Conservation (phyloP, 305 asterid species). For the Solanum hybrid region DNA sequence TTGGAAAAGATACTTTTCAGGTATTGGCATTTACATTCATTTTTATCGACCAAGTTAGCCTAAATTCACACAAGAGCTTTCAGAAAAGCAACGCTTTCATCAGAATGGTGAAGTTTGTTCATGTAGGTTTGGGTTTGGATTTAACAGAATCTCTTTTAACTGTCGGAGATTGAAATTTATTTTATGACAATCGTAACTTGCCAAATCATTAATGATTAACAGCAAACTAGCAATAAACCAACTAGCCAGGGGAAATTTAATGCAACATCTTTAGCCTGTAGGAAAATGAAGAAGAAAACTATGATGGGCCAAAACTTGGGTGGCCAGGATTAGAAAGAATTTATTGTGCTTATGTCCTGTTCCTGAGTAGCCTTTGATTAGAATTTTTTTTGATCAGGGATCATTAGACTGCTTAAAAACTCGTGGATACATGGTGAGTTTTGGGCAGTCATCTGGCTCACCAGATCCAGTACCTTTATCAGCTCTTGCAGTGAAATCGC, state of each 20-base stretch:
- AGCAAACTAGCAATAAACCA: background rate
- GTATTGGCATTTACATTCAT: conserved; percentile 21
- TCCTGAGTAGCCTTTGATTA: background rate
- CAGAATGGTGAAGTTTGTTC: background rate
- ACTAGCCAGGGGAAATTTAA: background rate
- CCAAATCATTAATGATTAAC: background rate
- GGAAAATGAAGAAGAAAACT: background rate
- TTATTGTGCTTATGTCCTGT: background rate
- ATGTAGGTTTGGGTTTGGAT: background rate
- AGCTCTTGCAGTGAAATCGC: conserved; percentile 51
- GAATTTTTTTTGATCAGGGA: conserved; percentile 35
- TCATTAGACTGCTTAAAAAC: conserved; percentile 67
- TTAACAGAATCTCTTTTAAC: background rate
- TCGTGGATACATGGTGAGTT: conserved; percentile 80
- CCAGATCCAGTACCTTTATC: conserved; percentile 62
- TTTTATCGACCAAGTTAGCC: background rate
- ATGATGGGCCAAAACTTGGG: background rate
- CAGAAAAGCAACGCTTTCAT: background rate
- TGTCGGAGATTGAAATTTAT: background rate
- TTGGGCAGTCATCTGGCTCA: conserved; percentile 75
- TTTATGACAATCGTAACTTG: background rate
- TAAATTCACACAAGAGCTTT: background rate
- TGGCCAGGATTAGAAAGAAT: background rate
- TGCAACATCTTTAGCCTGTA: background rate
- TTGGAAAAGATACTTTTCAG: conserved; percentile 93